Percentiles rank a stretch among this genome's conserved stretches.
phyloP scores from a whole-genome alignment of 352 stramenopile species.

The Peronospora tabacina region DNA sequence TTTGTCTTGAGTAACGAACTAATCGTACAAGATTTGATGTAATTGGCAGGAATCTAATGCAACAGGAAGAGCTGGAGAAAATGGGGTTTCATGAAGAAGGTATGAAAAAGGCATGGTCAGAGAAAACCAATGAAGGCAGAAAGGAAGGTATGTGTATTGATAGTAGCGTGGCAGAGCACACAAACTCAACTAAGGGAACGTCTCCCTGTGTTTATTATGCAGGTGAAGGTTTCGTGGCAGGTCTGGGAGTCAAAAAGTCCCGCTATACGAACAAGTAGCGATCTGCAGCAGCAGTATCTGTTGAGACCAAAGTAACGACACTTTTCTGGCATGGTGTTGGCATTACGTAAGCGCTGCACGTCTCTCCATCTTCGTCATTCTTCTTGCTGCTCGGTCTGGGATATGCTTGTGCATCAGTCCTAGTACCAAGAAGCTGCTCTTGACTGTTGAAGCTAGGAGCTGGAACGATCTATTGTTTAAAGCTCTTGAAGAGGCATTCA shows the following conservation, averaged over 20 bases:
- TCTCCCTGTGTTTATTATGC: background rate
- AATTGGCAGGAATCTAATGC: constrained; percentile 60
- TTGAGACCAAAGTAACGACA: no score
- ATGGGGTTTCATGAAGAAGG: constrained; percentile 78
- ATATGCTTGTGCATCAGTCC: no score
- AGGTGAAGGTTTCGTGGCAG: constrained; percentile 80
- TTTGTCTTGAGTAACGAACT: background rate
- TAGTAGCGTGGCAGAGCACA: background rate
- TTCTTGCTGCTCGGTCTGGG: no score
- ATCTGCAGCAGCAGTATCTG: background rate
- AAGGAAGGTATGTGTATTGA: constrained; percentile 57
- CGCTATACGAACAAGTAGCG: constrained; percentile 50
- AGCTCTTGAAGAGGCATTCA: no score
- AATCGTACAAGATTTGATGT: background rate
- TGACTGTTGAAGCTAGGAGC: no score
- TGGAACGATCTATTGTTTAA: no score
- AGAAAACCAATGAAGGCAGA: constrained; percentile 47
- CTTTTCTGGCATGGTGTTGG: no score
- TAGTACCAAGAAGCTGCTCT: no score
- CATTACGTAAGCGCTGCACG: no score
- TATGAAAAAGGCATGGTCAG: constrained; percentile 58
- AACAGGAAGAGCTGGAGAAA: constrained; percentile 73
- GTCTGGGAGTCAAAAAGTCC: constrained; percentile 60
- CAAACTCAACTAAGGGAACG: background rate
- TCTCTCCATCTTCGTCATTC: no score